Conservation (phyloP, 805 yeast species). For the Schizosaccharomyces cryophilus region DNA sequence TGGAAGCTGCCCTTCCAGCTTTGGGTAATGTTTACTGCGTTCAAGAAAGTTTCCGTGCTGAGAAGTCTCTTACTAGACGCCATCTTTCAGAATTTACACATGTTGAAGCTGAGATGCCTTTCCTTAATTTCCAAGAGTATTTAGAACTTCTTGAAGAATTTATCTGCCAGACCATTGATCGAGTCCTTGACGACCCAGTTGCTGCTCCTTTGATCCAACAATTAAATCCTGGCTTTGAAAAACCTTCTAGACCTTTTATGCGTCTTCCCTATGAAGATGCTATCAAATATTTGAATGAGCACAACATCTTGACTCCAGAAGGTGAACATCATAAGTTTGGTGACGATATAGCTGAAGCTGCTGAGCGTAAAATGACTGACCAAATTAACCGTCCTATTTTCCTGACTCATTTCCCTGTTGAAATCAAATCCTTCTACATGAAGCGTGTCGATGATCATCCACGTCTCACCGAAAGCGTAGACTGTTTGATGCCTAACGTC, state of each 20-base stretch:
- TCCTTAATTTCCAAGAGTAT: constrained; percentile 66
- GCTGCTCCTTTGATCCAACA: constrained; percentile 76
- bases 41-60: constrained; percentile 98
- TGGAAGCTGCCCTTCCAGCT: constrained; percentile 89
- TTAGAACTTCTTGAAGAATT: constrained; percentile 64
- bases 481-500: constrained; percentile 94
- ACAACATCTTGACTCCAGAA: constrained; percentile 32
- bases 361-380: constrained; percentile 96
- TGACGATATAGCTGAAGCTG: constrained; percentile 98
- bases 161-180: constrained; percentile 41
- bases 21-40: constrained; percentile 92
- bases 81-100: constrained; percentile 94
- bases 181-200: constrained; percentile 67
- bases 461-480: constrained; percentile 93
- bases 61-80: constrained; percentile 94
- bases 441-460: constrained; percentile 70
- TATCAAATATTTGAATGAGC: constrained; percentile 86
- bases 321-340: constrained; percentile 85
- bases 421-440: constrained; percentile 96
- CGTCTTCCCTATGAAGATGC: constrained; percentile 84
- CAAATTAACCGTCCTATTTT: constrained; percentile 78
- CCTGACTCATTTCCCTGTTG: constrained; percentile 85
- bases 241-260: constrained; percentile 69
- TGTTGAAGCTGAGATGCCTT: constrained; percentile 81
- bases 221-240: constrained; percentile 72